phyloP scores from a whole-genome alignment of 1,284 basidiomycete genomes.

The Calocybe gambosa region DNA sequence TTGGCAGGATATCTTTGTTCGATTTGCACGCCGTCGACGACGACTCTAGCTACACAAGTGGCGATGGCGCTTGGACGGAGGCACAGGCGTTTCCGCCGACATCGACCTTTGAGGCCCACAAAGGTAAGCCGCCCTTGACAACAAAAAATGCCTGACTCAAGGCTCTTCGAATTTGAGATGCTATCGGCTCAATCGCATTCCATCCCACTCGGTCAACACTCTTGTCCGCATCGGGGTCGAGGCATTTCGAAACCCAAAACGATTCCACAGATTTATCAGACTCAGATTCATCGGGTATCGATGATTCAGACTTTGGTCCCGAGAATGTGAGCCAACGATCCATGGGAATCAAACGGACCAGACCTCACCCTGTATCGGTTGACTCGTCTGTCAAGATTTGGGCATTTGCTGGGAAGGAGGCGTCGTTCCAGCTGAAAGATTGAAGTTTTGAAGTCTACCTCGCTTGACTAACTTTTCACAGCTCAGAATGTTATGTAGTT shows the following conservation, averaged over 20 bases:
- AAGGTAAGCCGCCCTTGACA: conserved; percentile 28
- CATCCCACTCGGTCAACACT: conserved; percentile 50
- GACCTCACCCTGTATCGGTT: conserved; percentile 22
- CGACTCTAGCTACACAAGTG: background rate
- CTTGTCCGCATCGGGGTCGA: conserved; percentile 60
- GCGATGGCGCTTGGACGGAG: background rate
- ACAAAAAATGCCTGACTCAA: background rate
- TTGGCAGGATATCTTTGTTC: conserved; percentile 41
- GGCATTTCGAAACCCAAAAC: conserved; percentile 40
- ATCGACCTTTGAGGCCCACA: conserved; percentile 35
- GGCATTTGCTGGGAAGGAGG: conserved; percentile 15
- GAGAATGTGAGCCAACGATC: background rate
- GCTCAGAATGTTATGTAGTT: too few species aligned
- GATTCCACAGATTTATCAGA: conserved; percentile 15
- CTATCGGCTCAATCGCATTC: conserved; percentile 57
- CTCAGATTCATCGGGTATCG: conserved; percentile 14
- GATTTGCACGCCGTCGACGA: conserved; percentile 24
- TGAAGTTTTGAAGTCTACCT: background rate
- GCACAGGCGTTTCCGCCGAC: conserved; percentile 17
- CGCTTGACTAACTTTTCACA: too few species aligned
- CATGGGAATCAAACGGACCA: conserved; percentile 5
- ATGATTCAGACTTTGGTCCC: conserved; percentile 7
- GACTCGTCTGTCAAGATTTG: conserved; percentile 32
- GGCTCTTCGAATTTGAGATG: conserved; percentile 33
- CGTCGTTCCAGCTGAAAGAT: background rate